phyloP scores from a whole-genome alignment of 345 rosid species.

The Passiflora organensis region DNA sequence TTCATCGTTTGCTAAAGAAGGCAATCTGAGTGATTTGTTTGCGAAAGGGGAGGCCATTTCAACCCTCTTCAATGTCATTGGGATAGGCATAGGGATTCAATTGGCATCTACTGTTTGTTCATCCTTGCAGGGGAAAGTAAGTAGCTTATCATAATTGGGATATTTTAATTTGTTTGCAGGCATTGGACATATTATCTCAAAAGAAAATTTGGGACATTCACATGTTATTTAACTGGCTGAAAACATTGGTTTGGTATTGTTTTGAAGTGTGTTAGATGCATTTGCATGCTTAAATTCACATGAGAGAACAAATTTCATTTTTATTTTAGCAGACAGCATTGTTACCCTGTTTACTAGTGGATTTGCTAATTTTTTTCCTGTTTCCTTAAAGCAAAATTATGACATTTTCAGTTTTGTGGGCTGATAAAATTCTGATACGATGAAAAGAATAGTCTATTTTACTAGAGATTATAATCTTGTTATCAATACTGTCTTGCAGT shows the following conservation, averaged over 20 bases:
- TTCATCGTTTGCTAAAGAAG: constrained; percentile 96
- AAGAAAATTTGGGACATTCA: too few relatives aligned
- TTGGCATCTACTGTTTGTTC: constrained; percentile 90
- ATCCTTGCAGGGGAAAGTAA: constrained; percentile 85
- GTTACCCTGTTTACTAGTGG: too few relatives aligned
- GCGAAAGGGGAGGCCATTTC: constrained; percentile 99
- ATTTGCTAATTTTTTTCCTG: neutral
- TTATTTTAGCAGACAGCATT: too few relatives aligned
- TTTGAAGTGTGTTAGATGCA: too few relatives aligned
- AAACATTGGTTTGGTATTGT: too few relatives aligned
- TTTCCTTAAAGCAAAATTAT: too few relatives aligned
- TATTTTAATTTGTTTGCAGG: neutral
- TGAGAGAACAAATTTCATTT: too few relatives aligned
- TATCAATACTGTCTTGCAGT: constrained; percentile 41
- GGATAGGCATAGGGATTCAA: constrained; percentile 75
- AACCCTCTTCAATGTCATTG: constrained; percentile 81
- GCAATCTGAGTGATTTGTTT: constrained; percentile 92
- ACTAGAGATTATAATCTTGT: constrained; percentile 1
- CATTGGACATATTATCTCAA: neutral
- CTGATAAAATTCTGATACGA: neutral
- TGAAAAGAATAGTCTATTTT: neutral
- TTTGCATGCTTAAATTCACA: too few relatives aligned
- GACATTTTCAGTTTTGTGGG: neutral
- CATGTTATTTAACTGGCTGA: too few relatives aligned
- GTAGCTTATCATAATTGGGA: neutral